Base-by-base conservation (phyloP, 129 eudicot genomes). In the Centrapalus pauciflorus region DNA sequence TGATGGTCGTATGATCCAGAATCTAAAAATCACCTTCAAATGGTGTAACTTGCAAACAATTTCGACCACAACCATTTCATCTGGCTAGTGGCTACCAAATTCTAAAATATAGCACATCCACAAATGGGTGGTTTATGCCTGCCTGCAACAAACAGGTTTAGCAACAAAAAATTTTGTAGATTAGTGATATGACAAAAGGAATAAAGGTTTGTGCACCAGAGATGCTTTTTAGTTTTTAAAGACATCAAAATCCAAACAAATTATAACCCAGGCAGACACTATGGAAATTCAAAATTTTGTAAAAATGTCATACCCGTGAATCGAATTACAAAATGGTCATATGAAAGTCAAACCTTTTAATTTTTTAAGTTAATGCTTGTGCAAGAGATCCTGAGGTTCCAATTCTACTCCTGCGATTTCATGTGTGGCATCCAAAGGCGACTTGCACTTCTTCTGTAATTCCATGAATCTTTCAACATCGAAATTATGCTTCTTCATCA, bases 401-500 rank as follows among this genome's bases (percentile, higher is more conserved):
- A 80, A 12, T 76, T 76, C 85, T 26, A 83, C 75, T 64, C 90
- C 83, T 4, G 81, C 81, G 38, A 71, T 60, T 63, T 58, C 52
- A 77, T 74, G 85, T 46, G 74, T 83, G 3, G 80, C 74, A 72
- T 85, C 85, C 20, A 75, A 54, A 24, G 85, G 84, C 11, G 74
- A 81, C 61, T 76, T 83, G 78, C 89, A 77, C 59, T 76, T 89
- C 57, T 59, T 77, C 71, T 85, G 90, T 54, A 92, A 75, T 68
- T 92, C 91, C 64, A 73, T 60, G 41, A 92, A 82, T 63, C 89
- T 85, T 43, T 70, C 55, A 5, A 83, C 38, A 51, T 92, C 96
- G 41, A 92, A 92, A 66, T 80, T 56, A 23, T 78, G 79, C 69
- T 41, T 85, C 70, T 85, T 81, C 71, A 88, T 83, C 76, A 92